Conservation (phyloP, 164 flowering plant species). For the Tetracentron sinense region DNA sequence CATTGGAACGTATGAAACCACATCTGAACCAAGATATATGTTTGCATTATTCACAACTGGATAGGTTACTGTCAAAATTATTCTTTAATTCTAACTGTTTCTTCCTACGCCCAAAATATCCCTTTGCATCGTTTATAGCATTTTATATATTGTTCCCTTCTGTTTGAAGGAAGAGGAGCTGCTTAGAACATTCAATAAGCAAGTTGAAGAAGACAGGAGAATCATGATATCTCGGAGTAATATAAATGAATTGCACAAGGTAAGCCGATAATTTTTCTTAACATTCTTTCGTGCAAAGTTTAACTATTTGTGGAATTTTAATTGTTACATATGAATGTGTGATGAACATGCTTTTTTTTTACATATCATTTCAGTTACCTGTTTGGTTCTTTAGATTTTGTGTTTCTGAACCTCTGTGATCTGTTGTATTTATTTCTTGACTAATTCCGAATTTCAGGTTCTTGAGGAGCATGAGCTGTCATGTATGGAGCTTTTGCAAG, state of each 20-base stretch:
- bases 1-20: no score
- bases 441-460: conserved; percentile 45
- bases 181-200: conserved; percentile 73
- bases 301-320: background rate
- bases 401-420: conserved; percentile 1
- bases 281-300: background rate
- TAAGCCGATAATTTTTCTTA: conserved; percentile 16
- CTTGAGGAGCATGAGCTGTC: conserved; percentile 80
- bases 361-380: no score
- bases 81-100: no score
- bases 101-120: no score
- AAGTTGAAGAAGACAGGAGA: conserved; percentile 86
- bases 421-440: conserved; percentile 7
- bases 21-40: no score
- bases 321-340: no score
- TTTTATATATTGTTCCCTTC: background rate
- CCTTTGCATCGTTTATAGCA: no score
- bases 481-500: conserved; percentile 73
- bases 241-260: conserved; percentile 77
- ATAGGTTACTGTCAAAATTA: no score
- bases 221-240: conserved; percentile 83
- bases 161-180: conserved; percentile 79
- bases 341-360: no score
- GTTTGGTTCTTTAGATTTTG: background rate
- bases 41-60: no score